Evolutionary conservation across 257 asterid genomes (phyloP).

Genomic region (Gardenia jasminoides): DNA sequence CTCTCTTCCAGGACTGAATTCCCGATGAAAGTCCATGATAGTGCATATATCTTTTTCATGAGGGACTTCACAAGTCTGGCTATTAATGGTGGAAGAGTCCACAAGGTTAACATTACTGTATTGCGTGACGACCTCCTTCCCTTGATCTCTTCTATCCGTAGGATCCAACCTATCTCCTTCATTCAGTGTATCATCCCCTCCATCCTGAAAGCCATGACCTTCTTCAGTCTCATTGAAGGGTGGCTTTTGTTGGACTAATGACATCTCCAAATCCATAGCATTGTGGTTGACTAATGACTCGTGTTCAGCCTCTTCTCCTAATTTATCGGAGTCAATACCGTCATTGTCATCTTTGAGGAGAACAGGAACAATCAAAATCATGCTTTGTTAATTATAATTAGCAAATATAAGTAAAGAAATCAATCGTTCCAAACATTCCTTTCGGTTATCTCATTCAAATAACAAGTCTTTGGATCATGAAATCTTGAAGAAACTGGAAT

Average conservation of each 20-base stretch:
- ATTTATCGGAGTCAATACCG: neutral
- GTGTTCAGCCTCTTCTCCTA: neutral
- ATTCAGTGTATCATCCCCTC: neutral
- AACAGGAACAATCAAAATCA: neutral
- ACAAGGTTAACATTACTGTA: neutral
- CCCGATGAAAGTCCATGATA: conserved; percentile 23
- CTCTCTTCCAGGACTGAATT: conserved; percentile 30
- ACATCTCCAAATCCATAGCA: neutral
- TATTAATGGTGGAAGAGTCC: neutral
- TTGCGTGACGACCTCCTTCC: neutral
- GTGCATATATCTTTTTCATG: conserved; percentile 27
- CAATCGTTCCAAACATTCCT: neutral
- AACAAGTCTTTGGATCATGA: neutral
- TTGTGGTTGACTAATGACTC: neutral
- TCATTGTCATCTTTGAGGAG: neutral
- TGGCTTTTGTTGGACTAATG: neutral
- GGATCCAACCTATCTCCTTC: neutral
- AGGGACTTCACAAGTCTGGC: neutral
- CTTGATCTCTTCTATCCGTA: neutral
- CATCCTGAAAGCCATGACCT: neutral
- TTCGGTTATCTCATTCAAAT: neutral
- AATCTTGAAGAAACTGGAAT: neutral
- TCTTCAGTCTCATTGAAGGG: neutral
- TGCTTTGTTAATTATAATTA: neutral
- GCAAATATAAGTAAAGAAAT: too few relatives aligned